phyloP scores from a whole-genome alignment of 495 filamentous ascomycete genomes.

The Entonaema liquescens region DNA sequence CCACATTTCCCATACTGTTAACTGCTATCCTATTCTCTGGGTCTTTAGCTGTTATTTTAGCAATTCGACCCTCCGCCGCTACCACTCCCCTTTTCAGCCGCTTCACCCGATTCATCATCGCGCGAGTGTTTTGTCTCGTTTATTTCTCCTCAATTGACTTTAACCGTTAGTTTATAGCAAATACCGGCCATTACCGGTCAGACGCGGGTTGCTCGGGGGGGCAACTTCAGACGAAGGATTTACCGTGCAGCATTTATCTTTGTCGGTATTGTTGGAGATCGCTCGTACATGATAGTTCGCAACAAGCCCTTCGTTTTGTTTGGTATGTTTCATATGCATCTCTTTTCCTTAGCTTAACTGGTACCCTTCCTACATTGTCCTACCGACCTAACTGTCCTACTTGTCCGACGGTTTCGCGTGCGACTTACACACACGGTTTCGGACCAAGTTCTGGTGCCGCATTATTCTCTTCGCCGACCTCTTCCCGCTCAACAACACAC shows the following conservation, averaged over 20 bases:
- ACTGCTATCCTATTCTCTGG: conserved; percentile 22
- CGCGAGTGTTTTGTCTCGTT: background rate
- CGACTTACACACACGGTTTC: conserved; percentile 26
- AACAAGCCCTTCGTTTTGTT: background rate
- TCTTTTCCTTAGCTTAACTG: conserved; percentile 14
- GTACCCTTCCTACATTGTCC: conserved; percentile 22
- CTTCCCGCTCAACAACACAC: conserved; percentile 1
- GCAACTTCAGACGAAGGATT: conserved; percentile 8
- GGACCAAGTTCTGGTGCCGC: conserved; percentile 39
- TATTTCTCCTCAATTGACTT: conserved; percentile 30
- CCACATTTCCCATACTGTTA: background rate
- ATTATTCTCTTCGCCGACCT: conserved; percentile 27
- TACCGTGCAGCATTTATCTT: conserved; percentile 4
- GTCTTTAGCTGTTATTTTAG: conserved; percentile 33
- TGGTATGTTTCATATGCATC: conserved; percentile 30
- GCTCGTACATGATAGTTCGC: background rate
- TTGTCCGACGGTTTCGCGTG: conserved; percentile 25
- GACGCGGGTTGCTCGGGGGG: conserved; percentile 17
- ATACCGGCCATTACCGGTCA: conserved; percentile 13
- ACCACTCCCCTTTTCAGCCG: conserved; percentile 38
- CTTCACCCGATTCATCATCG: conserved; percentile 33
- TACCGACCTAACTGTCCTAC: conserved; percentile 2
- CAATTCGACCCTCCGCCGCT: conserved; percentile 22
- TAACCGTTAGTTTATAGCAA: conserved; percentile 28
- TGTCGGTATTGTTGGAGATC: conserved; percentile 3